These are phyloP conservation scores for Picea abies DNA, from an alignment of 83 land plant species.

Conservation along the genomic window DNA sequence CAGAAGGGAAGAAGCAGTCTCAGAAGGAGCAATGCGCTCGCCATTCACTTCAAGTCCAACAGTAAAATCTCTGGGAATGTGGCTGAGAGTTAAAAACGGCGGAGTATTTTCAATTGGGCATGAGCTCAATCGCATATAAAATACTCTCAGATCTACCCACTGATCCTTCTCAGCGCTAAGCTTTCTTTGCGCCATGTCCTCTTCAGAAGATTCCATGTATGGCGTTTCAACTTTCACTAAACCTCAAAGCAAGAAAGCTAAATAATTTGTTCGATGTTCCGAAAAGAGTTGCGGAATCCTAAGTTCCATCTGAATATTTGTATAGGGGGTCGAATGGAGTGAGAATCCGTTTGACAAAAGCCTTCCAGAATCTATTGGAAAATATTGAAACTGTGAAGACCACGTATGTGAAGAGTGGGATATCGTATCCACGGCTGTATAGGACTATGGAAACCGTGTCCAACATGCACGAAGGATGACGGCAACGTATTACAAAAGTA, in stretches of 20 bases:
- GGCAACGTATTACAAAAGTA: no score
- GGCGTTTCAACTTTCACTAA: not conserved
- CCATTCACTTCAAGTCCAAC: conserved; percentile 72
- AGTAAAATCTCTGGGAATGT: conserved; percentile 52
- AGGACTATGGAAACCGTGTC: not conserved
- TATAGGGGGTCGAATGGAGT: not conserved
- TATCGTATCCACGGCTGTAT: not conserved
- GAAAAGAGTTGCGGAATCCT: not conserved
- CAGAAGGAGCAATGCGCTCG: conserved; percentile 48
- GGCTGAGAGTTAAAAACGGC: conserved; percentile 60
- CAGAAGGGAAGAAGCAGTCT: conserved; percentile 32
- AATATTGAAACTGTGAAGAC: not conserved
- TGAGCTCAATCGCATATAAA: conserved; percentile 71
- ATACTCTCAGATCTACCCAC: conserved; percentile 86
- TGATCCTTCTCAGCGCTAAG: not conserved
- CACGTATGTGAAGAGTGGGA: not conserved
- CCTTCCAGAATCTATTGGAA: not conserved
- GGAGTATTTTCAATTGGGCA: conserved; percentile 52
- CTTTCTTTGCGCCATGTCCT: not conserved
- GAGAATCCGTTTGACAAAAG: not conserved
- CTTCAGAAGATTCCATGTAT: not conserved
- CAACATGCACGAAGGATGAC: not conserved
- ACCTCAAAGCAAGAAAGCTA: not conserved
- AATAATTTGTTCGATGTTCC: not conserved
- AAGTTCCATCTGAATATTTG: not conserved